These are phyloP conservation scores for Senna siamea DNA, from an alignment of 306 rosid species.

Conservation along the genomic window DNA sequence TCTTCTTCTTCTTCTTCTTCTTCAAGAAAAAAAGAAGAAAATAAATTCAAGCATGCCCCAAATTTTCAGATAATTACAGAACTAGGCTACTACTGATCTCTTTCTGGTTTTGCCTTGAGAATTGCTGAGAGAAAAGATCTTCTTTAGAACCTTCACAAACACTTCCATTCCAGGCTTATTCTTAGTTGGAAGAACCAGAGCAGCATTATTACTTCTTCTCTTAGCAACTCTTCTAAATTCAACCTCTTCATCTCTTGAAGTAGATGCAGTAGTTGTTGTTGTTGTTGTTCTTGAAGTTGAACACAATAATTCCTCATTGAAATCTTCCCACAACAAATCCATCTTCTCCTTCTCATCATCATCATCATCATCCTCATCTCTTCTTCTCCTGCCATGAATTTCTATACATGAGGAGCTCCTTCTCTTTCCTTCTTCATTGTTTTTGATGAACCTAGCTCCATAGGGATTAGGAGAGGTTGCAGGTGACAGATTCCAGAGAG, in stretches of 20 bases:
- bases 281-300: conserved; percentile 33
- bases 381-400: background rate
- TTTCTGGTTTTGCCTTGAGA: conserved; percentile 43
- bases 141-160: conserved; percentile 57
- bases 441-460: conserved; percentile 2
- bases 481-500: conserved; percentile 48
- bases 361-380: background rate
- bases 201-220: background rate
- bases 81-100: conserved; percentile 12
- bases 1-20: background rate
- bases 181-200: conserved; percentile 38
- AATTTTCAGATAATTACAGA: conserved; percentile 27
- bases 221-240: conserved; percentile 39
- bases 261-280: conserved; percentile 5
- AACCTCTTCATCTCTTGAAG: conserved; percentile 25
- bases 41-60: conserved; percentile 3
- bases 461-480: conserved; percentile 30
- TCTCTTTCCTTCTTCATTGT: conserved; percentile 31
- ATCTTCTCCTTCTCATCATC: conserved; percentile 52
- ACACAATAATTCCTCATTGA: conserved; percentile 53
- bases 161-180: conserved; percentile 42
- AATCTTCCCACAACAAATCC: conserved; percentile 69
- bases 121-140: conserved; percentile 45
- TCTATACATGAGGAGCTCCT: conserved; percentile 42
- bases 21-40: background rate